Conservation (phyloP, 371 early-diverging fungal species). For the Mucor irregularis region DNA sequence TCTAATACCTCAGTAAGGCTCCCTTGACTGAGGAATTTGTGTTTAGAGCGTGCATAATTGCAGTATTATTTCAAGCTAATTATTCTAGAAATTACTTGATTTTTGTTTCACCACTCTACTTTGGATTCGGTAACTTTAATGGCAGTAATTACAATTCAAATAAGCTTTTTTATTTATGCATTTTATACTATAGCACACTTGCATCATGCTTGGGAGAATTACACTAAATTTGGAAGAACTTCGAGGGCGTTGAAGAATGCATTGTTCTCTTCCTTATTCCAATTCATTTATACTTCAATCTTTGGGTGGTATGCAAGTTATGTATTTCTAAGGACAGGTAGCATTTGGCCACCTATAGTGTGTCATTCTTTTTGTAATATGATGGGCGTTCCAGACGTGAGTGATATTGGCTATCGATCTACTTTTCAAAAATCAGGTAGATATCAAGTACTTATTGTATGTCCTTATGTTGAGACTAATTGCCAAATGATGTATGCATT, state of each 20-base stretch:
- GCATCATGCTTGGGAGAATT: slow-evolving; percentile 62
- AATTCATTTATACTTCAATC: slow-evolving; percentile 65
- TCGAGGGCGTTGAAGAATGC: slow-evolving; percentile 37
- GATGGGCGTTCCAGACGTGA: slow-evolving; percentile 66
- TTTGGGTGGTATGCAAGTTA: slow-evolving; percentile 73
- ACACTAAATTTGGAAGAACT: slow-evolving; percentile 36
- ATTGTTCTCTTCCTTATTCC: slow-evolving; percentile 43
- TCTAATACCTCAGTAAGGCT: too few relatives aligned
- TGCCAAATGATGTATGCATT: not conserved
- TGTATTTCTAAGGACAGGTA: slow-evolving; percentile 55
- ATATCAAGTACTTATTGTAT: not conserved
- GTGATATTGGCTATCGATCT: slow-evolving; percentile 14
- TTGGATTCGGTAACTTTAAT: slow-evolving; percentile 59
- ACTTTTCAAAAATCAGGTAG: slow-evolving; percentile 25
- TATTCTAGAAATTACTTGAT: slow-evolving; percentile 37
- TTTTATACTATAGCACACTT: slow-evolving; percentile 38
- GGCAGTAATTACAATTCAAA: not conserved
- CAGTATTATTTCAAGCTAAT: slow-evolving; percentile 45
- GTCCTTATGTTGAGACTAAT: not conserved
- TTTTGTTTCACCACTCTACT: slow-evolving; percentile 59
- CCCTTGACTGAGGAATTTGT: slow-evolving; percentile 71
- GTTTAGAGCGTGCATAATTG: slow-evolving; percentile 66
- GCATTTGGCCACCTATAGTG: slow-evolving; percentile 36
- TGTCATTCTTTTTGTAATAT: slow-evolving; percentile 68
- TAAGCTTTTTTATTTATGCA: not conserved